phyloP scores from a whole-genome alignment of 352 stramenopile species.

The Pythium pectinolyticum region DNA sequence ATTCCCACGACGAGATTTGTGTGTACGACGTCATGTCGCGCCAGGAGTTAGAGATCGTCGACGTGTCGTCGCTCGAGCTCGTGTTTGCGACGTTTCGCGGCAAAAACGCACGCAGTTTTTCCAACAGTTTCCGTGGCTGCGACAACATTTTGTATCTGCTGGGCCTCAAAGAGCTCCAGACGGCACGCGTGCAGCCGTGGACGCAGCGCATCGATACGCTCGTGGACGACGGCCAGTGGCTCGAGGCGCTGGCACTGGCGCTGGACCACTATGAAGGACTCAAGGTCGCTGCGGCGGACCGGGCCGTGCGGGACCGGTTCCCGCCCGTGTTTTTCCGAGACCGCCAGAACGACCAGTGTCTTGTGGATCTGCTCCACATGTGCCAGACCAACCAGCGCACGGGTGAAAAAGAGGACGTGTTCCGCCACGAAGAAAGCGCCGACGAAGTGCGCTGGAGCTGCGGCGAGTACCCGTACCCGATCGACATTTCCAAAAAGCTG shows the following conservation, averaged over 20 bases:
- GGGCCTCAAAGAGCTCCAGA: conserved; percentile 91
- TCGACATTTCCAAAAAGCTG: conserved; percentile 81
- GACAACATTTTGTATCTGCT: conserved; percentile 94
- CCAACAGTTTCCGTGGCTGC: conserved; percentile 90
- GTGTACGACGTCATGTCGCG: conserved; percentile 96
- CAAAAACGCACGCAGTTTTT: conserved; percentile 80
- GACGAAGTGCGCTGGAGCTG: conserved; percentile 85
- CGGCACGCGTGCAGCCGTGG: conserved; percentile 90
- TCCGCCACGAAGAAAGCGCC: conserved; percentile 58
- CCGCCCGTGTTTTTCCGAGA: conserved; percentile 88
- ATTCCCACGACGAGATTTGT: conserved; percentile 94
- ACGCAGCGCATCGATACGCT: conserved; percentile 92
- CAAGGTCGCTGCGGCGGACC: conserved; percentile 75
- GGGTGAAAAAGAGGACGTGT: conserved; percentile 86
- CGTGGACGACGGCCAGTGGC: conserved; percentile 95
- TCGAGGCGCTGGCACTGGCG: conserved; percentile 94
- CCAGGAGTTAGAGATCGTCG: conserved; percentile 93
- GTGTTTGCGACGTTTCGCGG: conserved; percentile 92
- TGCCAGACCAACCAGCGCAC: conserved; percentile 88
- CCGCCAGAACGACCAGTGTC: conserved; percentile 87
- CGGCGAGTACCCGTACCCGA: conserved; percentile 73
- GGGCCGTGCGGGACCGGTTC: conserved; percentile 82
- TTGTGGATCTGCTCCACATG: conserved; percentile 90
- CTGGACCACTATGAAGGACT: conserved; percentile 95
- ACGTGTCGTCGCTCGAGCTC: conserved; percentile 92